Base-by-base conservation (phyloP, 2,329 filamentous ascomycete species). In the Penicillium sp. region DNA sequence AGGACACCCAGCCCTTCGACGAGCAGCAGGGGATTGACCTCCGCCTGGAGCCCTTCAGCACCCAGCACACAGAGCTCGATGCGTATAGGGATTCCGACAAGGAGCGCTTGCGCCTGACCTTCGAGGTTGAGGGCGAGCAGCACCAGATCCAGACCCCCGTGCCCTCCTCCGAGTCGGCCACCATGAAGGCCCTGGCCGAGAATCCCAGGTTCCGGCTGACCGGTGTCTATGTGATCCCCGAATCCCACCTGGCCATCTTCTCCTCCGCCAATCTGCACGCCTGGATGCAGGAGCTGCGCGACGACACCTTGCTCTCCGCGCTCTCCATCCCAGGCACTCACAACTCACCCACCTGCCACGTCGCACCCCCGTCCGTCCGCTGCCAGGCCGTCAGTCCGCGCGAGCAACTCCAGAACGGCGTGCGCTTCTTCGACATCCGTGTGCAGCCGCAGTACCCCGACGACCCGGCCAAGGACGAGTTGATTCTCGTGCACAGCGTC, bases 271-370 rank as follows among this genome's bases (percentile, higher is more conserved):
- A 80, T 38, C 77, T 90, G 34, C 63, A 80, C 47, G 69, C 74
- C 37, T 95, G 93, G 93, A 97, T 97, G 90, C 68, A 74, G 41
- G 76, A 82, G 46, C 75, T 97, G 28, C 73, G 77, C 45, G 79
- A 90, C 57, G 76, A 81, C 14, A 84, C 80, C 36, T 81, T 87
- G 1, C 73, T 97, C 4, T 86, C 87, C 1, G 77, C 84, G 2
- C 79, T 98, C 34, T 93, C 86, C 34, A 93, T 97, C 48, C 93
- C 93, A 11, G 93, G 93, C 49, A 96, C 93, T 0, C 93, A 98
- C 73, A 97, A 98, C 70, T 87, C 86, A 13, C 87, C 93, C 5
- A 94, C 90, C 7, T 84, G 80, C 69, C 77, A 94, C 72, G 77
- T 80, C 33, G 90, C 93, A 9, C 77, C 96, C 4, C 93, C 93